phyloP scores from a whole-genome alignment of 1,284 basidiomycete genomes.

The Moesziomyces parantarcticus region DNA sequence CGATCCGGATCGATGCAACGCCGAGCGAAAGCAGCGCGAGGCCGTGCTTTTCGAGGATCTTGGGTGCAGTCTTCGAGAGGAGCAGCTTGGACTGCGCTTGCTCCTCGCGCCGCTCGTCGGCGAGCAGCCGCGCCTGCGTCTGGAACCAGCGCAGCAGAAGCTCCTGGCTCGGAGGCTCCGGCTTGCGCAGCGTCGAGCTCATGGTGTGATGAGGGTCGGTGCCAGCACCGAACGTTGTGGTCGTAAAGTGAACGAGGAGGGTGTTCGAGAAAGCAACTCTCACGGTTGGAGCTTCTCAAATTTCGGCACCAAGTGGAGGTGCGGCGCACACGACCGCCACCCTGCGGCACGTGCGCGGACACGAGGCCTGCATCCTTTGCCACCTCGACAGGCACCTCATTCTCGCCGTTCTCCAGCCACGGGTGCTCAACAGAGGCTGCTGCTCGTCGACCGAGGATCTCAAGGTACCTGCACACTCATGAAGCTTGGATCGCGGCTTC shows the following conservation, averaged over 20 bases:
- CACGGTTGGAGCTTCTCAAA: constrained; percentile 4
- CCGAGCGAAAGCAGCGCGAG: constrained; percentile 81
- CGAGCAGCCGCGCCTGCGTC: constrained; percentile 77
- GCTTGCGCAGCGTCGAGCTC: constrained; percentile 23
- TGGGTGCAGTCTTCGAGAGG: constrained; percentile 83
- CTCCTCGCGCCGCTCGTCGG: constrained; percentile 81
- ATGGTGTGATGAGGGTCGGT: constrained; percentile 1
- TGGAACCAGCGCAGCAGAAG: constrained; percentile 74
- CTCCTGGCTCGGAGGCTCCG: constrained; percentile 35
- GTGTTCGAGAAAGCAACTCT: background rate
- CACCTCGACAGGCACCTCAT: background rate
- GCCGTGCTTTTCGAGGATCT: constrained; percentile 86
- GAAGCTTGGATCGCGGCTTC: background rate
- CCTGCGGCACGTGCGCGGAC: constrained; percentile 8
- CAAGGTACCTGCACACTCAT: background rate
- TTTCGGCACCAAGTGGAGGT: constrained; percentile 4
- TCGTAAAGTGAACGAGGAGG: no score
- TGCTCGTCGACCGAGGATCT: background rate
- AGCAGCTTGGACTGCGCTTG: constrained; percentile 82
- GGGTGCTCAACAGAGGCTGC: background rate
- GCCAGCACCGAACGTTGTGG: constrained; percentile 6
- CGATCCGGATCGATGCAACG: constrained; percentile 78
- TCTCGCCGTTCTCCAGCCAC: no score
- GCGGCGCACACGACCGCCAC: background rate
- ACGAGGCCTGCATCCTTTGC: background rate